These are phyloP conservation scores for Termitomyces sp. DNA, from an alignment of 768 basidiomycete species.

Conservation along the genomic window DNA sequence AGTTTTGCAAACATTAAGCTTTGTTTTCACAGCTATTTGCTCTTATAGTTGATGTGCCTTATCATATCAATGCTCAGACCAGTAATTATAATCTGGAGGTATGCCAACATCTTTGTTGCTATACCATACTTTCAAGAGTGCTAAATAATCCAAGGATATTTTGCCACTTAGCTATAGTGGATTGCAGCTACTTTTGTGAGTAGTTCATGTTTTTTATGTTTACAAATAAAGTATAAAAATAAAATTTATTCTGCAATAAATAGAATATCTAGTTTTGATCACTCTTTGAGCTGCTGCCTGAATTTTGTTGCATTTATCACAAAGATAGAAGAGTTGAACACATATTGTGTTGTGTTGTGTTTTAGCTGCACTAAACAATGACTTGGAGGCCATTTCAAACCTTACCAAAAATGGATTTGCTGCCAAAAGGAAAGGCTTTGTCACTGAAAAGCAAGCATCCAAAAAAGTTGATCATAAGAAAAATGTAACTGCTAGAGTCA, in stretches of 20 bases:
- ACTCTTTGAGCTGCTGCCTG: neutral
- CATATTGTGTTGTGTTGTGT: neutral
- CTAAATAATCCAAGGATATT: no score
- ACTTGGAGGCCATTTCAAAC: neutral
- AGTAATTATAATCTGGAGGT: no score
- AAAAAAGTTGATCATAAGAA: neutral
- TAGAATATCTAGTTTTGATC: neutral
- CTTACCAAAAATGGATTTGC: neutral
- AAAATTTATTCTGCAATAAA: neutral
- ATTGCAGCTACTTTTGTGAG: neutral
- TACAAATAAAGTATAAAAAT: neutral
- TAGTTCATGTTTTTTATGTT: neutral
- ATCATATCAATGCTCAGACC: no score
- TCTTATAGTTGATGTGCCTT: no score
- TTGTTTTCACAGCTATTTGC: no score
- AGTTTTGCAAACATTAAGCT: no score
- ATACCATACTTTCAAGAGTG: no score
- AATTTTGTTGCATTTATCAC: neutral
- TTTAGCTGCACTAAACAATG: neutral
- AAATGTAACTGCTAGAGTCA: neutral
- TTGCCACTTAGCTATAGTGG: no score
- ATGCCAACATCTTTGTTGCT: no score
- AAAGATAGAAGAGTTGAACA: neutral
- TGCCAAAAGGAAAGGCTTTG: neutral
- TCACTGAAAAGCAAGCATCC: neutral